These are phyloP conservation scores for Cryptosporidium ryanae DNA, from an alignment of 169 alveolate genomes.

Conservation along the genomic window DNA sequence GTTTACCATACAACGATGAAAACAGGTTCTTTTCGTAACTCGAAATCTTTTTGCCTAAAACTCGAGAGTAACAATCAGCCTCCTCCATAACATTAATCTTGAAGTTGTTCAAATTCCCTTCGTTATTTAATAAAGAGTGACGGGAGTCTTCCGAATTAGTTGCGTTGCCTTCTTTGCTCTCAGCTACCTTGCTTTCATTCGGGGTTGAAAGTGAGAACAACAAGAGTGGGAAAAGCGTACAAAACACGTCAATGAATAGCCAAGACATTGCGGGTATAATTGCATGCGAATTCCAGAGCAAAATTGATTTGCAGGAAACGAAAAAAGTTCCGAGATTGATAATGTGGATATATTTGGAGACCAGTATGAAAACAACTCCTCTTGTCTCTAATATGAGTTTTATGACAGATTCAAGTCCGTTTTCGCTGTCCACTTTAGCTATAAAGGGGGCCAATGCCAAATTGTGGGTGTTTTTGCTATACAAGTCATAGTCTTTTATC, in stretches of 20 bases:
- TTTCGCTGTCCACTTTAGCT: not conserved
- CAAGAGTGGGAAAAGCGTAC: conserved; percentile 44
- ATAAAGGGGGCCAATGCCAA: conserved; percentile 33
- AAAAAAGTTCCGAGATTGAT: conserved; percentile 38
- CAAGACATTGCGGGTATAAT: conserved; percentile 71
- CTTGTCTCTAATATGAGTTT: conserved; percentile 41
- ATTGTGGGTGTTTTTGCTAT: not conserved
- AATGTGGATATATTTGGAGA: conserved; percentile 34
- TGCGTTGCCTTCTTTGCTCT: not conserved
- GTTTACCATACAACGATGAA: no score
- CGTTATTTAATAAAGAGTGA: no score
- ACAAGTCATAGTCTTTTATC: not conserved
- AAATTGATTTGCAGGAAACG: conserved; percentile 43
- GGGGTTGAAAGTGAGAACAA: conserved; percentile 45
- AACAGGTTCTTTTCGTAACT: not conserved
- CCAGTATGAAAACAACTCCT: conserved; percentile 16
- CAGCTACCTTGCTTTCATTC: not conserved
- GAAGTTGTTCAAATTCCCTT: no score
- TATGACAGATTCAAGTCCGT: conserved; percentile 17
- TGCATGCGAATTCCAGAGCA: conserved; percentile 66
- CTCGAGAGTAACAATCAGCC: no score
- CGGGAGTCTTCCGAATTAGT: not conserved
- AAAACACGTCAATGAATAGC: conserved; percentile 64
- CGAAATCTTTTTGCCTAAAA: not conserved
- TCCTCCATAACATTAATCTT: no score